These are phyloP conservation scores for Rosa persica DNA, from an alignment of 306 rosid genomes.

Conservation along the genomic window DNA sequence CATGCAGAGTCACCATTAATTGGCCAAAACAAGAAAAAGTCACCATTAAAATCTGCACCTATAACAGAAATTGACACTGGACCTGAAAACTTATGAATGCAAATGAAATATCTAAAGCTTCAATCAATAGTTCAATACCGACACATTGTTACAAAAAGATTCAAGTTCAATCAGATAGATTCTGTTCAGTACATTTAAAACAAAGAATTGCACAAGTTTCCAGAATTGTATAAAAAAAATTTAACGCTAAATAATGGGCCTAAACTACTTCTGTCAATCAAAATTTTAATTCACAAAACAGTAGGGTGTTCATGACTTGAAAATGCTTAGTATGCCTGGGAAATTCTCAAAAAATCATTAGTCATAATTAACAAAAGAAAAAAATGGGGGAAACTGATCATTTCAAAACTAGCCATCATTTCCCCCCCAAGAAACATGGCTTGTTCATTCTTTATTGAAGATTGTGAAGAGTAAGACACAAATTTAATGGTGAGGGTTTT, in stretches of 20 bases:
- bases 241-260: background rate
- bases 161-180: slow-evolving; percentile 19
- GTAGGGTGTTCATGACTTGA: background rate
- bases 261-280: background rate
- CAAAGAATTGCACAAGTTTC: background rate
- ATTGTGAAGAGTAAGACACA: background rate
- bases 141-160: slow-evolving; percentile 22
- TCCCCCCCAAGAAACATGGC: background rate
- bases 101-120: slow-evolving; percentile 23
- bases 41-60: slow-evolving; percentile 15
- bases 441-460: background rate
- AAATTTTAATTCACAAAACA: background rate
- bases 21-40: background rate
- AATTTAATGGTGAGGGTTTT: background rate
- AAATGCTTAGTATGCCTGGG: background rate
- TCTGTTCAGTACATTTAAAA: slow-evolving; percentile 1
- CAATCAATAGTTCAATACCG: slow-evolving; percentile 1
- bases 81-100: slow-evolving; percentile 11
- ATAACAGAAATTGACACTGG: slow-evolving; percentile 7
- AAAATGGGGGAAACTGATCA: background rate
- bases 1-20: background rate
- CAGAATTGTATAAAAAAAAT: background rate
- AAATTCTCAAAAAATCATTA: background rate
- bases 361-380: background rate
- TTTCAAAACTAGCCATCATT: background rate